Base-by-base conservation (phyloP, 108 stramenopile genomes). In the Discostella pseudostelligera region DNA sequence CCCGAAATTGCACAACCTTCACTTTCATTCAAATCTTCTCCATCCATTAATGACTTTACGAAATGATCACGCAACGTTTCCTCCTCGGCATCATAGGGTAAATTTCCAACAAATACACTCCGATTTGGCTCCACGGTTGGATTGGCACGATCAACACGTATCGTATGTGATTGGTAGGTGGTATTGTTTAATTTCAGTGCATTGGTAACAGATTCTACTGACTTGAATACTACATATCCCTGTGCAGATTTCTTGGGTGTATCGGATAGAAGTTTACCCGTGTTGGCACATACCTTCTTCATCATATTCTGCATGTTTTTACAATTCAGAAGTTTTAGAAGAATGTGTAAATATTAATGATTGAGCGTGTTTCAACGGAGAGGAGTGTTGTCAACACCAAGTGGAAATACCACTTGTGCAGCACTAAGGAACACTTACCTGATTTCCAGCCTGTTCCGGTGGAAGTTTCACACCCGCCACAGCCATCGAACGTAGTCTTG, bases 161-260 rank as follows among this genome's bases (percentile, higher is more conserved):
- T 29, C 62, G 46, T 74, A 65, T 76, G 86, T 70, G 56, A 83
- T 81, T 50, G 77, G 82, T 62, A 88, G 17, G 64, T 50, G 13
- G 72, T 67, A 73, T 92, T 92, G 70, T 92, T 92, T 2, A 85
- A 45, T 42, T 73, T 67, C 40, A 92, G 61, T 4, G 91, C 88
- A 22, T 84, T 80, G 53, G 69, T 70, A 0, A 92, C 81, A 32
- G 81, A 73, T 36, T 79, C 85, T 7, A 66, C 16, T 16, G 63
- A 45, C 39, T 79, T 63, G 64, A 92, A 92, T 16, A 89, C 87
- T n/a, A 92, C 88, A 65, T 92, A 92, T 16, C 88, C 91, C 53
- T 78, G 77, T 6, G 62, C 72, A 5, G 66, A 68, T 55, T 73
- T 78, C 56, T 78, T 78, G 13, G 77, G 45, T 25, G 58, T 32